Percentiles rank a stretch among this genome's conserved stretches.
Evolutionary conservation across 1,284 basidiomycete genomes (phyloP).

Genomic region (Ceratobasidium theobromae): DNA sequence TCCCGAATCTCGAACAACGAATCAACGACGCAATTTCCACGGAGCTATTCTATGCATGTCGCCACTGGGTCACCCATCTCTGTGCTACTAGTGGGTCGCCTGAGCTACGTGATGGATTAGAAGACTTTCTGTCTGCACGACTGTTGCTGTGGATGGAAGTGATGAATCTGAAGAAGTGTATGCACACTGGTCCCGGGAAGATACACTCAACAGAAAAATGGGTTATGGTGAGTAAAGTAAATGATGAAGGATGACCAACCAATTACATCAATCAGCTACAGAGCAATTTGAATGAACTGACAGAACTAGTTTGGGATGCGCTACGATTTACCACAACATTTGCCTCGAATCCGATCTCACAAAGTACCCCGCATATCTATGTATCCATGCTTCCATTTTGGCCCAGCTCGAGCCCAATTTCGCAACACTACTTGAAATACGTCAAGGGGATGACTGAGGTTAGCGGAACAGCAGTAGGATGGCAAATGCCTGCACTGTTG

Average conservation of each 20-base stretch:
- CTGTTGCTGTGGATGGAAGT: too few species aligned
- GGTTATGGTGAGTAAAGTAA: too few species aligned
- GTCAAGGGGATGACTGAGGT: background rate
- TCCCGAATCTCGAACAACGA: background rate
- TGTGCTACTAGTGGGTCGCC: background rate
- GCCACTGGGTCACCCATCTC: conserved; percentile 24
- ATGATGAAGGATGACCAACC: too few species aligned
- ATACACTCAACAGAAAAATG: too few species aligned
- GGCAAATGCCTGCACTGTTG: background rate
- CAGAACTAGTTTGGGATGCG: background rate
- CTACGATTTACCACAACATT: background rate
- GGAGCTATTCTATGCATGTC: background rate
- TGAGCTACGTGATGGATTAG: background rate
- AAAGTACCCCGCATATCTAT: conserved; percentile 32
- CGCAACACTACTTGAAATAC: background rate
- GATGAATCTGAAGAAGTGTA: too few species aligned
- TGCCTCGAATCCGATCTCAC: background rate
- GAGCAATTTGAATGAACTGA: too few species aligned
- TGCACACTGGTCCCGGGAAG: too few species aligned
- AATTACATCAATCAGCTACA: too few species aligned
- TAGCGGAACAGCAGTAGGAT: background rate
- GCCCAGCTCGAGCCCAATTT: background rate
- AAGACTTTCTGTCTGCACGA: conserved; percentile 5
- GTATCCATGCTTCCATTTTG: conserved; percentile 24
- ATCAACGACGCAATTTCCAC: background rate